A percentile compares a stretch with the other conserved stretches of the same genome.
Conservation (phyloP, 164 flowering plant species). For the Aristolochia contorta region DNA sequence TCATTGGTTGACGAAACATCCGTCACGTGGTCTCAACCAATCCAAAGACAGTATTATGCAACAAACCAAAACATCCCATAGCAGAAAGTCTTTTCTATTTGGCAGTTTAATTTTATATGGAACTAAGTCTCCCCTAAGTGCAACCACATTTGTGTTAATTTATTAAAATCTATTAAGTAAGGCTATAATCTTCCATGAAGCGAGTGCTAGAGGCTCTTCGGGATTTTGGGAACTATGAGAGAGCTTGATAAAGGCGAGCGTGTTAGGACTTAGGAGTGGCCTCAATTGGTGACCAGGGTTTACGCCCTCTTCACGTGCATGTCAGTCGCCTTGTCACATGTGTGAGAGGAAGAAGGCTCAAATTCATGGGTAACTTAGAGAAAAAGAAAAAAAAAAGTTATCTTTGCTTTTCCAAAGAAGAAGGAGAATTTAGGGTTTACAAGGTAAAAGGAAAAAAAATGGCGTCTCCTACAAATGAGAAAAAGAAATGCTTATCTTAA, state of each 20-base stretch:
- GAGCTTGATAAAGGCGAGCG: constrained; percentile 5
- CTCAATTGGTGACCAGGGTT: constrained; percentile 16
- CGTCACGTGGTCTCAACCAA: constrained; percentile 11
- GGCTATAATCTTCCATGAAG: neutral
- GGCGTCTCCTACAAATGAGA: too few relatives aligned
- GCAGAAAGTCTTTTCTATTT: neutral
- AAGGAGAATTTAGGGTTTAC: too few relatives aligned
- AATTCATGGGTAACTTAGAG: too few relatives aligned
- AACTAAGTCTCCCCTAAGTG: neutral
- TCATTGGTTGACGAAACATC: constrained; percentile 1
- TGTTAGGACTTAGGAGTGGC: constrained; percentile 9
- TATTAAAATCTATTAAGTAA: neutral
- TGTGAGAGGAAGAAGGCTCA: too few relatives aligned
- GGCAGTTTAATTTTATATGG: neutral
- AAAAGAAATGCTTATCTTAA: too few relatives aligned
- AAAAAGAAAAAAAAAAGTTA: too few relatives aligned
- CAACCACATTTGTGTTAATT: neutral
- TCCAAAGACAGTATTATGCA: neutral
- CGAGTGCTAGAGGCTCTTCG: neutral
- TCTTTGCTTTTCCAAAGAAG: too few relatives aligned
- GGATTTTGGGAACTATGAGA: neutral
- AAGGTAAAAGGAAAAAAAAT: too few relatives aligned
- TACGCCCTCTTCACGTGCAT: constrained; percentile 12
- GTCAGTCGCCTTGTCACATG: neutral
- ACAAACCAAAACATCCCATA: neutral